Base-by-base conservation (phyloP, 2,329 filamentous ascomycete species). In the Xylaria digitata region DNA sequence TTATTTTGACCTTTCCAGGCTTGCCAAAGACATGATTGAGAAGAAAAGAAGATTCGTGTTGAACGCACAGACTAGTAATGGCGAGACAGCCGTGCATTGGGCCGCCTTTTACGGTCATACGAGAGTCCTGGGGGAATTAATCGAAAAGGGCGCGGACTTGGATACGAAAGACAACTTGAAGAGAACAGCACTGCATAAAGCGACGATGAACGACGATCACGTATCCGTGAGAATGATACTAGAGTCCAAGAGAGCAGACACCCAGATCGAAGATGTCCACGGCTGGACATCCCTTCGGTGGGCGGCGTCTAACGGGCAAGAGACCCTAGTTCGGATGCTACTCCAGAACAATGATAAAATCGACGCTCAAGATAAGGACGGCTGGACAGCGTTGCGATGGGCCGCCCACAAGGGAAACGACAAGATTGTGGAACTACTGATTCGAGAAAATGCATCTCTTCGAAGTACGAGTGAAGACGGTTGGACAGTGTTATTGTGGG, bases 301-400 rank as follows among this genome's bases (percentile, higher is more conserved):
- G 34, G 53, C 61, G 11, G 61, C 61, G 6, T 50, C 54, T 3
- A 52, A 53, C 34, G 62, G 62, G 49, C 48, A 52, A 17, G 23
- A 53, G 23, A 19, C n/a, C 15, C 3, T 60, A 15, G 62, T 64
- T 19, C 30, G 21, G 6, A n/a, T 53, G 21, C 40, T 64, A 19
- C 46, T 64, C 46, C 6, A 59, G n/a, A 43, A 54, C 46, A 49
- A 54, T n/a, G 55, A 43, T 34, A 37, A 59, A 19, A 46, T 64
- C 30, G 40, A 64, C 17, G 62, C 62, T 21, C 54, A 53, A 32
- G 61, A 64, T 34, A 59, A 59, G 34, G 61, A 64, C 43, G 55
- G 61, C 37, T 64, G 45, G 45, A 64, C 61, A 34, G 61, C 61
- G 40, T 42, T 64, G n/a, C 42, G 61, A 48, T 64, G 61, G 61